A percentile compares a stretch with the other conserved stretches of the same genome.
Evolutionary conservation across 2,329 filamentous ascomycete species (phyloP).

Genomic region (Pestalotiopsis sp.): DNA sequence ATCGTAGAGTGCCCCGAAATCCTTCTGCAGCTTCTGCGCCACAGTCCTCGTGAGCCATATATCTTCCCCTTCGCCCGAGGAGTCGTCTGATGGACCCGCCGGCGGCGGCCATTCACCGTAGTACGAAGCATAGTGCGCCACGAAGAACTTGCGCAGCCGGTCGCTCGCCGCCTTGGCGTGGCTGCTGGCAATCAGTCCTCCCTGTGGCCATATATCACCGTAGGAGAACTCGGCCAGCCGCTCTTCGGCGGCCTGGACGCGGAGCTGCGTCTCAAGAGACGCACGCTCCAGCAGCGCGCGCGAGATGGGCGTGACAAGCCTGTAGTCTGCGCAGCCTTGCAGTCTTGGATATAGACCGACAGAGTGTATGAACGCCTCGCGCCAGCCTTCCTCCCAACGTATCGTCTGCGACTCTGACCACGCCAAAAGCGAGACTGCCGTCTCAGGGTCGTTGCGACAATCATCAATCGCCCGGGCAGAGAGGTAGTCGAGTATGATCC

Average conservation of each 20-base stretch:
- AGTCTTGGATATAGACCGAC: conserved; percentile 61
- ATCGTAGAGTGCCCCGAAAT: conserved; percentile 70
- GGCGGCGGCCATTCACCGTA: conserved; percentile 65
- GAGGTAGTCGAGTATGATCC: conserved; percentile 62
- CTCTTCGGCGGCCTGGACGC: conserved; percentile 62
- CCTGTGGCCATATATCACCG: conserved; percentile 57
- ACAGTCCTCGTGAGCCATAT: conserved; percentile 63
- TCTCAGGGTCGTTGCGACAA: conserved; percentile 58
- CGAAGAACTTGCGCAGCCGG: conserved; percentile 60
- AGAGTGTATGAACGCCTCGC: conserved; percentile 67
- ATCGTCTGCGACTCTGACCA: conserved; percentile 66
- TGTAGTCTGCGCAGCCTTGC: conserved; percentile 57
- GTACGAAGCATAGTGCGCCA: conserved; percentile 53
- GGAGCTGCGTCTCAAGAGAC: conserved; percentile 60
- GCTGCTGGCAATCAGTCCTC: conserved; percentile 28
- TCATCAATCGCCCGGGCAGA: conserved; percentile 62
- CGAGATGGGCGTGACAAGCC: conserved; percentile 59
- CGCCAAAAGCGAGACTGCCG: conserved; percentile 61
- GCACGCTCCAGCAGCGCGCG: conserved; percentile 63
- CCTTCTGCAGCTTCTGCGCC: conserved; percentile 57
- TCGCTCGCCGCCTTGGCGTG: conserved; percentile 57
- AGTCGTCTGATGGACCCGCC: conserved; percentile 16
- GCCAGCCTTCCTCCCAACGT: conserved; percentile 66
- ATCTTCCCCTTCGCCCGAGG: conserved; percentile 39
- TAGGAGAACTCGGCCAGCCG: conserved; percentile 62